Conservation (phyloP, 768 basidiomycete genomes). For the Neoboletus subvelutipes region DNA sequence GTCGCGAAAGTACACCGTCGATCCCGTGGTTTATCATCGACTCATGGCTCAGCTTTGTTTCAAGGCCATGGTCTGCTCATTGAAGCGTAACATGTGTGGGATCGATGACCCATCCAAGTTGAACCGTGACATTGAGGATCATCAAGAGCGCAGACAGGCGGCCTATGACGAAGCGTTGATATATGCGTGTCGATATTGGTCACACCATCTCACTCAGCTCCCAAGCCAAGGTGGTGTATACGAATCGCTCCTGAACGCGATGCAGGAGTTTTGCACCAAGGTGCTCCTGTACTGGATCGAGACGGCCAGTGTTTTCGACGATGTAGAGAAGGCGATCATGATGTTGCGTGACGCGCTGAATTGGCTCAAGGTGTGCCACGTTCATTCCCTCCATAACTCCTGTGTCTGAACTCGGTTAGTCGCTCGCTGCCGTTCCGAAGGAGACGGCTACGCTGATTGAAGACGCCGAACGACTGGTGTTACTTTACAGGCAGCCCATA, state of each 20-base stretch:
- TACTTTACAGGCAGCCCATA: slow-evolving; percentile 14
- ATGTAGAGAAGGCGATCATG: slow-evolving; percentile 10
- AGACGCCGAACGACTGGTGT: slow-evolving; percentile 13
- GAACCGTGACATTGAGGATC: slow-evolving; percentile 15
- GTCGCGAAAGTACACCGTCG: slow-evolving; percentile 9
- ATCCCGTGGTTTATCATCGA: slow-evolving; percentile 14
- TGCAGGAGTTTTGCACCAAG: slow-evolving; percentile 8
- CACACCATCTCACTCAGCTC: slow-evolving; percentile 14
- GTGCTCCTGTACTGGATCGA: slow-evolving; percentile 17
- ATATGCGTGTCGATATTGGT: slow-evolving; percentile 23
- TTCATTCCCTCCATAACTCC: neutral
- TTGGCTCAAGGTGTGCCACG: slow-evolving; percentile 13
- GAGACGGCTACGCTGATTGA: neutral
- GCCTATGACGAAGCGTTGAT: slow-evolving; percentile 12
- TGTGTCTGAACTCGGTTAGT: neutral
- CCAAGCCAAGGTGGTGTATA: slow-evolving; percentile 3
- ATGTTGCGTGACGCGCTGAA: slow-evolving; percentile 6
- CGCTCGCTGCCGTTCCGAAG: neutral
- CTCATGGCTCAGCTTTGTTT: slow-evolving; percentile 19
- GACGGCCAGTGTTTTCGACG: slow-evolving; percentile 9
- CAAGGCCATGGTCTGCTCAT: slow-evolving; percentile 11
- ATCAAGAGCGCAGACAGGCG: slow-evolving; percentile 3
- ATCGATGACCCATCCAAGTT: slow-evolving; percentile 15
- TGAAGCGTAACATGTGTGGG: slow-evolving; percentile 17
- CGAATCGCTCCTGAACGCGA: slow-evolving; percentile 1